Evolutionary conservation across 495 filamentous ascomycete species (phyloP), one percentile per base, ranked within the genome.

Genomic region (Xylaria nigripes): DNA sequence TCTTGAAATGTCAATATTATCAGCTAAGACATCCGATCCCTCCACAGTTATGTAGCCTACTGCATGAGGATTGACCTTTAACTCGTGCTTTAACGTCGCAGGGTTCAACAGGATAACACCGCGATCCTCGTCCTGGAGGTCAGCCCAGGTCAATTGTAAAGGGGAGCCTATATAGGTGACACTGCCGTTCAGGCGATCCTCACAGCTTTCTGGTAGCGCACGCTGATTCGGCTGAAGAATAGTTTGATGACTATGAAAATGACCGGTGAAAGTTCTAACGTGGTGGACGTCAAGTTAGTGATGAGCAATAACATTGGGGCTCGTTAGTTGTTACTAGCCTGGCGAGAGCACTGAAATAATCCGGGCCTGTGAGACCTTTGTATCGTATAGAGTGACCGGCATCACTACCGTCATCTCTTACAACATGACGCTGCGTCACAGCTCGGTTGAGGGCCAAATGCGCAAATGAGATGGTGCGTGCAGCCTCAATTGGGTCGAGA

Each of bases 171-270:
- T 41, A 23, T 68, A 67, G 9, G 61, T 63, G 50, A 65, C 53
- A 47, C 61, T 68, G 41, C 64, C 54, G 19, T 48, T 41, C 12
- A 54, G 45, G 48, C 41, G 30, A 15, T 56, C 30, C 9, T 43
- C 12, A n/a, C 22, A n/a, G 8, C 15, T 6, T 8, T 8, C 24
- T 7, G 32, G 45, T n/a, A 24, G 7, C 2, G 34, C 32, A 23
- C 29, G n/a, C 15, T 24, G 32, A 23, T 54, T 22, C 24, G 50
- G 19, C 46, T 63, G 63, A 15, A 61, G 36, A 30, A 70, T 62
- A 18, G 48, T 61, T 44, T 70, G 67, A 29, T 70, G 67, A 27
- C 54, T 64, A 34, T 70, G 66, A 32, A 70, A 70, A 29, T 70
- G 67, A 6, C 67, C 67, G 3, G 66, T 68, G 25, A 65, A 68